These are phyloP conservation scores for Tolypocladium paradoxum DNA, from an alignment of 2,329 filamentous ascomycete species.

Conservation along the genomic window DNA sequence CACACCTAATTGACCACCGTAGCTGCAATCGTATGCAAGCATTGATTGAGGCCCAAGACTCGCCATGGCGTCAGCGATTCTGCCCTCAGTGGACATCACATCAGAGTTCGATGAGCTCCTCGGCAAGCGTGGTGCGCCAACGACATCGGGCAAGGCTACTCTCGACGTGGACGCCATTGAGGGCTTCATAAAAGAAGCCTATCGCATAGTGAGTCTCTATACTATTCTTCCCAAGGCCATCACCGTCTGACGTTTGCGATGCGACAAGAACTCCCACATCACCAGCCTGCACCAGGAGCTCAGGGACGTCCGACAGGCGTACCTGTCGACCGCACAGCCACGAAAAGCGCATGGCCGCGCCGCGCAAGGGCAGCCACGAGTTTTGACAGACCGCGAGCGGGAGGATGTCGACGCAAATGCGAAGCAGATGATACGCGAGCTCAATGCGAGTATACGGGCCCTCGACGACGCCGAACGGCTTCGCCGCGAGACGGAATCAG, in stretches of 20 bases:
- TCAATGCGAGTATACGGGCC: conserved; percentile 69
- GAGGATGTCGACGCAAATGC: conserved; percentile 82
- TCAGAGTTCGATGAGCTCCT: conserved; percentile 59
- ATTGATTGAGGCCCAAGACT: background rate
- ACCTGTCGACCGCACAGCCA: conserved; percentile 71
- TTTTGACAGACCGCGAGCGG: conserved; percentile 70
- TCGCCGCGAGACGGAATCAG: conserved; percentile 63
- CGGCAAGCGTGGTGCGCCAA: conserved; percentile 42
- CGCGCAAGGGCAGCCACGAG: conserved; percentile 33
- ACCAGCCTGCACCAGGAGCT: conserved; percentile 70
- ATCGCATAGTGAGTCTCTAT: conserved; percentile 61
- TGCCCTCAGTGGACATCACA: conserved; percentile 49
- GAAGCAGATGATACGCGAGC: conserved; percentile 72
- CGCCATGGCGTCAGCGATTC: conserved; percentile 1
- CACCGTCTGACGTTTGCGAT: background rate
- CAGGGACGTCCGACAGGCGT: conserved; percentile 73
- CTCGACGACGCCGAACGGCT: conserved; percentile 75
- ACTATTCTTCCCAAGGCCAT: background rate
- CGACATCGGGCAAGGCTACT: conserved; percentile 31
- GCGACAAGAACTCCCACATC: conserved; percentile 68
- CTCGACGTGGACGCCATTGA: conserved; percentile 46
- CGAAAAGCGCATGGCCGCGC: conserved; percentile 41
- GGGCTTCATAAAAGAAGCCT: conserved; percentile 87
- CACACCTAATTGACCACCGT: too few relatives aligned
- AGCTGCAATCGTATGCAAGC: background rate